These are phyloP conservation scores for Clonostachys rosea DNA, from an alignment of 2,329 filamentous ascomycete genomes.

Conservation along the genomic window DNA sequence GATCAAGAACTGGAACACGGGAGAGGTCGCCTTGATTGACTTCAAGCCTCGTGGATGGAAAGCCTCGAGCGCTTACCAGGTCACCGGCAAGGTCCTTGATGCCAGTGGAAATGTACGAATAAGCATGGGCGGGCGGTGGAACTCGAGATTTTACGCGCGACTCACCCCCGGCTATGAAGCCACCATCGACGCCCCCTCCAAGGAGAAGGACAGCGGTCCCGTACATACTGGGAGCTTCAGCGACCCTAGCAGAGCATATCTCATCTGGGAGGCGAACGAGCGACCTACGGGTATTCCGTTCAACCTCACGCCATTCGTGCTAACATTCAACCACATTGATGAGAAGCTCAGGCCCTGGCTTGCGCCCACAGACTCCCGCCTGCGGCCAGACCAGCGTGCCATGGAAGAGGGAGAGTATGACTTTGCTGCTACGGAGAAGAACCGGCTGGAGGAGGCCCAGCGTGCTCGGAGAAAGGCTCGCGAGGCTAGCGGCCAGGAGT, in stretches of 20 bases:
- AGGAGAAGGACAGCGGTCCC: constrained; percentile 26
- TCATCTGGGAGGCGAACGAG: constrained; percentile 87
- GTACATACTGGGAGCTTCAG: constrained; percentile 46
- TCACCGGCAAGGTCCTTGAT: constrained; percentile 82
- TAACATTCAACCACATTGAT: constrained; percentile 89
- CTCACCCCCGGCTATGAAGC: constrained; percentile 88
- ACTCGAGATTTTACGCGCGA: constrained; percentile 93
- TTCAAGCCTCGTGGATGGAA: constrained; percentile 98
- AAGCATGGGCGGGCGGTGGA: constrained; percentile 93
- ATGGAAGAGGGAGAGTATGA: constrained; percentile 99
- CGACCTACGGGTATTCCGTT: constrained; percentile 86
- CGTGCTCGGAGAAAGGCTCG: constrained; percentile 67
- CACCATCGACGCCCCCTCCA: constrained; percentile 53
- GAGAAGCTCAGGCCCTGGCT: constrained; percentile 74
- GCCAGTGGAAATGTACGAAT: constrained; percentile 75
- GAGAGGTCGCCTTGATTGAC: constrained; percentile 82
- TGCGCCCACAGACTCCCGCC: constrained; percentile 88
- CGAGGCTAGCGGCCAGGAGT: constrained; percentile 77
- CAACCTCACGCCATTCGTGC: constrained; percentile 92
- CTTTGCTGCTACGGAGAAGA: constrained; percentile 88
- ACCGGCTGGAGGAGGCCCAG: constrained; percentile 88
- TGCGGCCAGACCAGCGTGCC: constrained; percentile 89
- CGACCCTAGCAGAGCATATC: constrained; percentile 72
- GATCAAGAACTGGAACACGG: constrained; percentile 94
- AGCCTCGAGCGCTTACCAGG: constrained; percentile 83